Conservation (phyloP, 2,329 filamentous ascomycete genomes). For the Aspergillus hortae region DNA sequence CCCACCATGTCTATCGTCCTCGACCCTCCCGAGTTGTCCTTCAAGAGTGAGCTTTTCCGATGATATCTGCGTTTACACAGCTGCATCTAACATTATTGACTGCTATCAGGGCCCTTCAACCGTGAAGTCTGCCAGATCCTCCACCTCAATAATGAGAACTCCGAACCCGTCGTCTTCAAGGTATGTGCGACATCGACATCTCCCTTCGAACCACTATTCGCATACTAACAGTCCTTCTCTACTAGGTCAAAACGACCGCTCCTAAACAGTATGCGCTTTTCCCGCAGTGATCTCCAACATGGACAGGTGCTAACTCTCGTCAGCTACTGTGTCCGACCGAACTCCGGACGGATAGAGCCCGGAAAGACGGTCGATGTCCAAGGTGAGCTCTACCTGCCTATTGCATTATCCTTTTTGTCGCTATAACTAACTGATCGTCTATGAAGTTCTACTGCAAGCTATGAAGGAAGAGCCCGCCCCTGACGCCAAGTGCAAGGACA, state of each 20-base stretch:
- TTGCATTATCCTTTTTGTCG: background rate
- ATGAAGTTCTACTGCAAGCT: conserved; percentile 82
- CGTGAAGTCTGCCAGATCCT: conserved; percentile 62
- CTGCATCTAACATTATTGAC: conserved; percentile 16
- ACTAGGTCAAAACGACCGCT: conserved; percentile 94
- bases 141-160: conserved; percentile 56
- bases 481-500: conserved; percentile 91
- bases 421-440: conserved; percentile 1
- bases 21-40: conserved; percentile 85
- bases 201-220: conserved; percentile 11
- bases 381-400: conserved; percentile 52
- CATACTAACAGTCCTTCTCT: conserved; percentile 21
- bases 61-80: conserved; percentile 1
- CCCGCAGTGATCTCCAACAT: conserved; percentile 7
- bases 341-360: conserved; percentile 92
- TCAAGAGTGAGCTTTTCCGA: conserved; percentile 63
- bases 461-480: conserved; percentile 92
- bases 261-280: conserved; percentile 83
- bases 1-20: conserved; percentile 88
- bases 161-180: conserved; percentile 62
- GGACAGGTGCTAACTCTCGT: conserved; percentile 18
- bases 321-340: conserved; percentile 96
- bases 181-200: conserved; percentile 33
- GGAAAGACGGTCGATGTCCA: conserved; percentile 88
- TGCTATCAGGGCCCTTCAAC: conserved; percentile 57